Evolutionary conservation across 2,329 filamentous ascomycete species (phyloP), one percentile per base, ranked within the genome.

Genomic region (Pezizomycotina sp.): DNA sequence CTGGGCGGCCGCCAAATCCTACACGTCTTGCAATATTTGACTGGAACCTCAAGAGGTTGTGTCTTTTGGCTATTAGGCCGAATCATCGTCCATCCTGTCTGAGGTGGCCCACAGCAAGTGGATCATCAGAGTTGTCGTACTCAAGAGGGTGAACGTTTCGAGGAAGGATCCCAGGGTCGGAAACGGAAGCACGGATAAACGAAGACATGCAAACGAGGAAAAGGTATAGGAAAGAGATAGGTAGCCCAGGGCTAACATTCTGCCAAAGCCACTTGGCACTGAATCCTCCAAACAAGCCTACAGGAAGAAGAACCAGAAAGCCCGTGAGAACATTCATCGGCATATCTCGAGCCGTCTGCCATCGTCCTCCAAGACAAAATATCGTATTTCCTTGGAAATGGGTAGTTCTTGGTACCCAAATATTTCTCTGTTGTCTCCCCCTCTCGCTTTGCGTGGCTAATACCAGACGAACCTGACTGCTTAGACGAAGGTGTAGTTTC

Each of bases 1-100:
- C 89, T 79, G 18, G 86, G 84, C 22, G 89, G 89, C 2, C 89
- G 78, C 89, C 89, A 98, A 49, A 98, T 84, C 53, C 83, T 83
- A 64, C 89, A 98, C 12, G 84, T 92, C 55, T 84, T 86, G 68
- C 89, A 98, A 60, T 92, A 93, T 60, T 98, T 95, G 43, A 86
- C 84, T 0, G 89, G 89, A 2, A 98, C 84, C 56, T 98, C 89
- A 81, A 98, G 93, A 4, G 84, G 84, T 6, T 83, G 77, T 20
- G 79, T 62, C 6, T 71, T 63, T 25, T 64, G 72, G 42, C 75
- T 76, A 23, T 77, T 71, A 6, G 82, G 80, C 52, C 84, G 79
- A 49, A 95, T 79, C 62, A 92, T 71, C 5, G 80, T 78, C 89
- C 89, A 98, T 56, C 92, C 83, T 33, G 81, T 95, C 5, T 78